Conservation (phyloP, 2,329 filamentous ascomycete genomes). For the Cladosporium sp. region DNA sequence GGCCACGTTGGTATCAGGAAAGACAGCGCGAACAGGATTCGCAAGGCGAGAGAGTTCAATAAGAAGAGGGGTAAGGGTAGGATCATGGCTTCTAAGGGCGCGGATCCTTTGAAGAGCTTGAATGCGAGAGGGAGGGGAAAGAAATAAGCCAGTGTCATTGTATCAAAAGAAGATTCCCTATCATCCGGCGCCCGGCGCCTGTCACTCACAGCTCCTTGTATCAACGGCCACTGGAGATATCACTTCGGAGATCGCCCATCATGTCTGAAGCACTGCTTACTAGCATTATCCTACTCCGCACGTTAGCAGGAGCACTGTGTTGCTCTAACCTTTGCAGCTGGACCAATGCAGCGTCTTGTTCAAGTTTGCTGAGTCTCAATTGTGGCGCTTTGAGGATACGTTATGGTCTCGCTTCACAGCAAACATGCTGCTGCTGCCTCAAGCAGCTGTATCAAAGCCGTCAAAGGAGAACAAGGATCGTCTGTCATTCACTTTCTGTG, state of each 20-base stretch:
- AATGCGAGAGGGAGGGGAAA: conserved; percentile 46
- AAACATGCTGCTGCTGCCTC: not conserved
- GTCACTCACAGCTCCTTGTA: too few species aligned
- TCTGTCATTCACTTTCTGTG: not conserved
- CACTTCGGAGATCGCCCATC: too few species aligned
- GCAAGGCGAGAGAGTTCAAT: conserved; percentile 40
- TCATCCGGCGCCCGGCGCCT: not conserved
- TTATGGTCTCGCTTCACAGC: too few species aligned
- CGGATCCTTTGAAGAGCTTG: conserved; percentile 86
- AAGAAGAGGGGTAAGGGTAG: conserved; percentile 47
- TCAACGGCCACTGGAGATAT: too few species aligned
- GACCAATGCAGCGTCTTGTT: too few species aligned
- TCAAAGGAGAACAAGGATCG: not conserved
- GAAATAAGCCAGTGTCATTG: conserved; percentile 20
- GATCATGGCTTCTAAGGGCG: conserved; percentile 58
- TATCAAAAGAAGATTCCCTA: not conserved
- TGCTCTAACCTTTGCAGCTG: too few species aligned
- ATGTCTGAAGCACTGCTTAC: too few species aligned
- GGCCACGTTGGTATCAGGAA: conserved; percentile 70
- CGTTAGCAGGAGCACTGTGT: too few species aligned
- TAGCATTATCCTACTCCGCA: too few species aligned
- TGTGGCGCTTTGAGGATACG: too few species aligned
- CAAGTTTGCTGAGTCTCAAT: too few species aligned
- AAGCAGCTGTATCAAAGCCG: too few species aligned
- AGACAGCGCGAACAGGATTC: conserved; percentile 47